A percentile compares a stretch with the other conserved stretches of the same genome.
phyloP scores from a whole-genome alignment of 371 early-diverging fungal species.

The Phascolomyces articulosus region DNA sequence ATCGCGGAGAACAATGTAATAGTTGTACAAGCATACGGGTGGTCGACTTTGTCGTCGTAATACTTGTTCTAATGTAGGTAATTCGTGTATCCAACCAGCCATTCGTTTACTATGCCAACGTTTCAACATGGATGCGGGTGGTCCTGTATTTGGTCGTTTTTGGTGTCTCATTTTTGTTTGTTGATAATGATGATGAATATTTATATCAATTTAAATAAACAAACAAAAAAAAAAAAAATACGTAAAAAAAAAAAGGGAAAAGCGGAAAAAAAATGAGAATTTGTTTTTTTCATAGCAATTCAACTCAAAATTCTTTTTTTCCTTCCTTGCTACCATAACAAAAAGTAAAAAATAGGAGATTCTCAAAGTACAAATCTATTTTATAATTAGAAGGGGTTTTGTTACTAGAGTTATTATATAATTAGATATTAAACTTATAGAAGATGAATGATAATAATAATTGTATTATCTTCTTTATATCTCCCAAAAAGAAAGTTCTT shows the following conservation, averaged over 20 bases:
- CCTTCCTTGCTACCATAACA: not conserved
- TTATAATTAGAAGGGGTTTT: not conserved
- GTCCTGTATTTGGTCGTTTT: not conserved
- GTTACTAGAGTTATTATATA: too few species aligned
- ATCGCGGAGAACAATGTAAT: constrained; percentile 67
- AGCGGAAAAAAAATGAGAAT: not conserved
- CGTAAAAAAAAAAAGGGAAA: not conserved
- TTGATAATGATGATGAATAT: too few species aligned
- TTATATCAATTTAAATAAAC: not conserved
- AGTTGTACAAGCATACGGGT: constrained; percentile 71
- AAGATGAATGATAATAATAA: too few species aligned
- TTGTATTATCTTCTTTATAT: too few species aligned
- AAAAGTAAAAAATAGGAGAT: not conserved
- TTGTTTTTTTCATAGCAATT: not conserved
- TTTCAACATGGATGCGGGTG: constrained; percentile 11
- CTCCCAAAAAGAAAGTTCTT: constrained; percentile 3
- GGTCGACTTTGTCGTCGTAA: constrained; percentile 62
- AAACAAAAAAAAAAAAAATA: not conserved
- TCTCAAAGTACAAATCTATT: too few species aligned
- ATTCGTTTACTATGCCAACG: not conserved
- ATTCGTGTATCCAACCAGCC: not conserved
- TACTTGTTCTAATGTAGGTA: constrained; percentile 64
- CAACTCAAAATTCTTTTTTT: not conserved
- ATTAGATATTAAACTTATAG: too few species aligned
- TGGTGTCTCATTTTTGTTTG: not conserved